Base-by-base conservation (phyloP, 2,329 filamentous ascomycete genomes). In the Venturia pyrina region DNA sequence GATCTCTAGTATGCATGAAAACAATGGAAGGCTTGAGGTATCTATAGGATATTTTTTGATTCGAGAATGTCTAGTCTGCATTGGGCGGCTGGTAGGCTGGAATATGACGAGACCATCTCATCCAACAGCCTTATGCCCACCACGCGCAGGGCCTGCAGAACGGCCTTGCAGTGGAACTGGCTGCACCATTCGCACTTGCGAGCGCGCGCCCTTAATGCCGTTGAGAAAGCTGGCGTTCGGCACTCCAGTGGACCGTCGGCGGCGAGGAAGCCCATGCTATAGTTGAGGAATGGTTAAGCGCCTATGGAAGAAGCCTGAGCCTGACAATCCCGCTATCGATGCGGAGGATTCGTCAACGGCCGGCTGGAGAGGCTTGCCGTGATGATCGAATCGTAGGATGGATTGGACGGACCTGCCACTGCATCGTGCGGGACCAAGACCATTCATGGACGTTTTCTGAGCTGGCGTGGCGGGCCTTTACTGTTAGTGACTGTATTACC, bases 331-430 rank as follows among this genome's bases (percentile, higher is more conserved):
- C 28, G 15, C 53, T 37, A 34, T 34, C 53, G 28, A 57, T 57
- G 19, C 15, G 19, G 15, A 19, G 53, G 15, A 37, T 17, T 32
- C 53, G 53, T 59, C 21, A 24, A 15, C 48, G 28, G 32, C 32
- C 32, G 53, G 53, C 53, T 59, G 53, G 53, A 40, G 53, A 3
- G 53, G 53, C 53, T 59, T 59, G 53, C 53, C 53, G 53, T 34
- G 17, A 10, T 19, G 53, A 59, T 59, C 15, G 53, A 59, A 59
- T 37, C 32, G 15, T 37, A 37, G 15, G 32, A 37, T 37, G 11
- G 50, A 4, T 28, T 28, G 28, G 28, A 28, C 28, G 28, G 28
- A 28, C 28, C 28, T 28, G 24, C 34, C 32, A 57, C 32, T 57
- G 46, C 46, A 7, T 21, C 46, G 46, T 50, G 46, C 46, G 46